phyloP scores from a whole-genome alignment of 2,329 filamentous ascomycete genomes.

The Aureobasidium sp. region DNA sequence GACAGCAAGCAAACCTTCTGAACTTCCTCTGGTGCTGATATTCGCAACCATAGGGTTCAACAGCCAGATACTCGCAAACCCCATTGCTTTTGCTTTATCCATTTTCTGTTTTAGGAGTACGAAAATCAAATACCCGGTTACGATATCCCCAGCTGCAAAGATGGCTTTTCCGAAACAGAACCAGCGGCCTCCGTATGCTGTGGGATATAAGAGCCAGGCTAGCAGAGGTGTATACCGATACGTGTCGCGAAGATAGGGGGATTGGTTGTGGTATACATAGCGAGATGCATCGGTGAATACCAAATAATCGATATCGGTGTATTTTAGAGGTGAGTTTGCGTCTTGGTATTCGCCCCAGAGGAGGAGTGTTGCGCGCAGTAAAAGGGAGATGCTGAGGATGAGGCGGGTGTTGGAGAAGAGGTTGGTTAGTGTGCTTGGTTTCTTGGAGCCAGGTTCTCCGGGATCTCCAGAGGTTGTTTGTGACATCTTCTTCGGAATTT shows the following conservation, averaged over 20 bases:
- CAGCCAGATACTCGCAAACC: slow-evolving; percentile 81
- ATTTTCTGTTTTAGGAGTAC: slow-evolving; percentile 37
- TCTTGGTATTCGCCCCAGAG: slow-evolving; percentile 91
- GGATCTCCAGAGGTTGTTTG: background rate
- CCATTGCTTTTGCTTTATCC: slow-evolving; percentile 48
- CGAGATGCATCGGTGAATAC: slow-evolving; percentile 95
- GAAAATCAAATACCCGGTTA: slow-evolving; percentile 72
- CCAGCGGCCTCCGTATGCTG: slow-evolving; percentile 52
- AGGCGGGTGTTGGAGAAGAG: slow-evolving; percentile 3
- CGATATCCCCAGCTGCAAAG: slow-evolving; percentile 74
- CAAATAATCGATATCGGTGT: slow-evolving; percentile 97
- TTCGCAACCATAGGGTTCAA: slow-evolving; percentile 97
- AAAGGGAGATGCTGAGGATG: slow-evolving; percentile 38
- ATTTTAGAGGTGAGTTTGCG: slow-evolving; percentile 83
- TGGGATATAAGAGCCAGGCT: slow-evolving; percentile 83
- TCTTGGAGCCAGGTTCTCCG: background rate
- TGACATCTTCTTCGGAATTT: background rate
- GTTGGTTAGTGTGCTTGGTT: background rate
- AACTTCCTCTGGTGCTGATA: slow-evolving; percentile 90
- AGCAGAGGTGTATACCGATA: slow-evolving; percentile 95
- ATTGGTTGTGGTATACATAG: slow-evolving; percentile 56
- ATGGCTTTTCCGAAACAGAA: slow-evolving; percentile 83
- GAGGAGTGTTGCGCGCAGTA: slow-evolving; percentile 65
- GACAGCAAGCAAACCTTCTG: slow-evolving; percentile 80
- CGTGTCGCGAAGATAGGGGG: slow-evolving; percentile 82